Evolutionary conservation across 1,139 yeast species (phyloP).

Genomic region (Kodamaea fungicola): DNA sequence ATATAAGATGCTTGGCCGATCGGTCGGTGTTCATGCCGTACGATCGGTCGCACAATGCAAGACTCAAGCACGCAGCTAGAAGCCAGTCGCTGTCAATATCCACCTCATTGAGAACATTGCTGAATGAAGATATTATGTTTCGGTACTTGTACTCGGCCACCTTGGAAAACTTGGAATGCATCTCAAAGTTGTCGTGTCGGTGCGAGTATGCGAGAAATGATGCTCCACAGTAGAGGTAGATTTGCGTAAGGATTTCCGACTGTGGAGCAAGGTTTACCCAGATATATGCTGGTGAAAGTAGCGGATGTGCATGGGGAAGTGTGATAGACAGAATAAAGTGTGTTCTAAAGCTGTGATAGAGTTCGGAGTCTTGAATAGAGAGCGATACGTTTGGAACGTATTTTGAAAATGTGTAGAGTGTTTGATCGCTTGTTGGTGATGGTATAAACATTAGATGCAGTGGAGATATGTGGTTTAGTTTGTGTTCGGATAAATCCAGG

Average conservation of each 20-base stretch:
- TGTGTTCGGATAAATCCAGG: too few relatives aligned
- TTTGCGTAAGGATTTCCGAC: conserved; percentile 26
- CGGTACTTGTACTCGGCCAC: conserved; percentile 21
- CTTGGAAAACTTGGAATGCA: conserved; percentile 7
- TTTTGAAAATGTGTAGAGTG: conserved; percentile 7
- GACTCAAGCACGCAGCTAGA: conserved; percentile 30
- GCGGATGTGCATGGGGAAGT: conserved; percentile 39
- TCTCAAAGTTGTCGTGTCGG: conserved; percentile 2
- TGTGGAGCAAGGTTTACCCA: conserved; percentile 21
- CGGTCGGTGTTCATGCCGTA: conserved; percentile 24
- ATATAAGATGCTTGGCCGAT: conserved; percentile 23
- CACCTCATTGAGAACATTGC: conserved; percentile 8
- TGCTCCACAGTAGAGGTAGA: conserved; percentile 38
- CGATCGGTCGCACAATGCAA: conserved; percentile 31
- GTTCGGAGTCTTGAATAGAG: conserved; percentile 10
- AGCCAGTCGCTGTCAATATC: conserved; percentile 26
- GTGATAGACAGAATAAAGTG: conserved; percentile 36
- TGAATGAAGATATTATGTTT: conserved; percentile 14
- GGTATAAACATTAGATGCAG: neutral
- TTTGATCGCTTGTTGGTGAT: conserved; percentile 1
- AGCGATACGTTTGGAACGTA: conserved; percentile 9
- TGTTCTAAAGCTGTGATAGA: conserved; percentile 29
- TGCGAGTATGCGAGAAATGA: conserved; percentile 22
- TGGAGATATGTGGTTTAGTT: neutral
- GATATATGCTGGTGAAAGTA: conserved; percentile 30